Conservation (phyloP, 768 basidiomycete species). For the Pisolithus orientalis region DNA sequence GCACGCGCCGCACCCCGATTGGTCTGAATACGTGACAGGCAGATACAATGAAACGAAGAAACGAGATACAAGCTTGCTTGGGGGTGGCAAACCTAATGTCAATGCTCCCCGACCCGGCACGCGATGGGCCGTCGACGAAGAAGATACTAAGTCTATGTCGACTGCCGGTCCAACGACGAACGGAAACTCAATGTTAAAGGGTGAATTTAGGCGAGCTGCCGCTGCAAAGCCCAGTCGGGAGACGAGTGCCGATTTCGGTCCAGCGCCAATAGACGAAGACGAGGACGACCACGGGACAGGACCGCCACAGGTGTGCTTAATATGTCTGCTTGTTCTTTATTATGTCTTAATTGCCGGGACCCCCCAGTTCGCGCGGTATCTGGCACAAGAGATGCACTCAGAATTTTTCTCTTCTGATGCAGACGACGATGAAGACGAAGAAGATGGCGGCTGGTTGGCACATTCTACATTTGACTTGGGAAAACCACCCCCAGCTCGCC, state of each 20-base stretch:
- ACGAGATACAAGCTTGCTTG: constrained; percentile 72
- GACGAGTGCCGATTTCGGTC: constrained; percentile 63
- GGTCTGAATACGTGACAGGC: constrained; percentile 87
- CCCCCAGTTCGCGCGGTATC: constrained; percentile 70
- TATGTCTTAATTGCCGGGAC: background rate
- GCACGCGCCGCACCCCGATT: constrained; percentile 70
- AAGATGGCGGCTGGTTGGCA: constrained; percentile 75
- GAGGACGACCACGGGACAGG: constrained; percentile 36
- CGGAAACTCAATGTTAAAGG: constrained; percentile 30
- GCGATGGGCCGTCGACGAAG: constrained; percentile 71
- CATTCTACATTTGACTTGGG: constrained; percentile 66
- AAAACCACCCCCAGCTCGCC: constrained; percentile 41
- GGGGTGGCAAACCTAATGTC: constrained; percentile 76
- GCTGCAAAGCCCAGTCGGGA: constrained; percentile 38
- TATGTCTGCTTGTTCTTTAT: constrained; percentile 4
- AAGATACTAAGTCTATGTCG: constrained; percentile 31
- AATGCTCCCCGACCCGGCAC: constrained; percentile 24
- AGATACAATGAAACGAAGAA: constrained; percentile 82
- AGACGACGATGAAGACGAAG: constrained; percentile 42
- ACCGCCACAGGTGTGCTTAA: constrained; percentile 37
- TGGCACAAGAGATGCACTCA: constrained; percentile 66
- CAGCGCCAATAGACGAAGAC: constrained; percentile 43
- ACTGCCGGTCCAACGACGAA: constrained; percentile 10
- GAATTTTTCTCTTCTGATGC: constrained; percentile 49
- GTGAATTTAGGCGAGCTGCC: constrained; percentile 53